Base-by-base conservation (phyloP, 257 asterid species). In the Linderniella brevidens region DNA sequence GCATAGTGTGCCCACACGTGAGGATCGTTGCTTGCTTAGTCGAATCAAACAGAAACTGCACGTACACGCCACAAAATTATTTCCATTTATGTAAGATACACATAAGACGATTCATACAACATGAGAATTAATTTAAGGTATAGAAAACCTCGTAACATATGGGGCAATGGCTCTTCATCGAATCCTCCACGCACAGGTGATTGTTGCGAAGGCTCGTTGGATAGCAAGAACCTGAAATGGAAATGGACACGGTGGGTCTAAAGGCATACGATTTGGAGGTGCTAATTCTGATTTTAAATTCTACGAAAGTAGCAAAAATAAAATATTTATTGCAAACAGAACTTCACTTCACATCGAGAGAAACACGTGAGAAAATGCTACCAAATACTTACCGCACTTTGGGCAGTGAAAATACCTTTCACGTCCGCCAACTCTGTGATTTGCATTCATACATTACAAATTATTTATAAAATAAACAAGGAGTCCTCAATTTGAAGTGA, bases 1-100 rank as follows among this genome's bases (percentile, higher is more conserved):
- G 97, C 68, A 87, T 87, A 14, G 95, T 75, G 61, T 87, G 97
- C 50, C 95, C 97, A 52, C 97, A 87, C 45, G 75, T 76, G 78
- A 87, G 53, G 60, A 87, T 80, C 15, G 56, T 63, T 32, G 97
- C 66, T 64, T 75, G 75, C 52, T 72, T 72, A 54, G 76, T 77
- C 1, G 97, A 83, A 71, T 87, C 95, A 19, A 87, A 87, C 57
- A 87, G 93, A 67, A 87, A 87, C 97, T 87, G 77, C 69, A 49
- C 42, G 48, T 25, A 25, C 35, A 48, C 17, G 51, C 40, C 52
- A 11, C 56, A 49, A 17, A 50, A 46, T 47, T 40, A 48, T 49
- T 36, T 46, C 38, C 43, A 50, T 19, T 55, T 32, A 46, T 45
- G 9, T 57, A 58, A 19, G 17, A 57, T 19, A 38, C 42, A 25